Conservation (phyloP, 305 asterid genomes). For the Fraxinus xanthoxyloides region DNA sequence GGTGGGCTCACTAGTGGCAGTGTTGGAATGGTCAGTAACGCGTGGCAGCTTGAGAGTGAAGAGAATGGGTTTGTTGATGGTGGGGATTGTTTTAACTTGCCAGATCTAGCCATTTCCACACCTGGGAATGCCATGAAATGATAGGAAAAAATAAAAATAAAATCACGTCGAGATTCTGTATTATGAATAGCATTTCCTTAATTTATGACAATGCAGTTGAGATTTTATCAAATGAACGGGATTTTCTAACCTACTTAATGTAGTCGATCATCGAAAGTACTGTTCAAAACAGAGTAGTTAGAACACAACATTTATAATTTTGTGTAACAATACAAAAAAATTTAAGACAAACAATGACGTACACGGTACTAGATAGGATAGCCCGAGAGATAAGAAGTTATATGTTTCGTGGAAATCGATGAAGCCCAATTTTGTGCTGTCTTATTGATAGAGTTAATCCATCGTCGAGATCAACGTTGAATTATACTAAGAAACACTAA, state of each 20-base stretch:
- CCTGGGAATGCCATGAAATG: constrained; percentile 52
- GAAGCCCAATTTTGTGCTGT: background rate
- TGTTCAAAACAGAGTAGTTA: no score
- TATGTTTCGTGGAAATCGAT: background rate
- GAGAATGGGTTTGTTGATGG: constrained; percentile 40
- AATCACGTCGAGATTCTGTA: background rate
- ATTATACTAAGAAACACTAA: background rate
- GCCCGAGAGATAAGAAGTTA: background rate
- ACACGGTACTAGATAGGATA: background rate
- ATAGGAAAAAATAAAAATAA: background rate
- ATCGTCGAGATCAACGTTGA: background rate
- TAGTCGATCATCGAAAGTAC: no score
- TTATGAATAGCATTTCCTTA: background rate
- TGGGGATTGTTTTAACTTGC: constrained; percentile 58
- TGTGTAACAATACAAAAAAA: background rate
- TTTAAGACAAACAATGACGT: background rate
- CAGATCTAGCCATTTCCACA: constrained; percentile 77
- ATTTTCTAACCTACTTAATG: background rate
- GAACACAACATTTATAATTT: background rate
- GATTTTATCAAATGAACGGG: background rate
- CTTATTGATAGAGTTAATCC: background rate
- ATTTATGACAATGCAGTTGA: background rate
- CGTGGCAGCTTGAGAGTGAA: constrained; percentile 72
- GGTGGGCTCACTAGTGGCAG: constrained; percentile 25
- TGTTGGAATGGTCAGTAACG: constrained; percentile 39